Evolutionary conservation across 73 alveolate genomes (phyloP).

Genomic region (Urostyla sp.): DNA sequence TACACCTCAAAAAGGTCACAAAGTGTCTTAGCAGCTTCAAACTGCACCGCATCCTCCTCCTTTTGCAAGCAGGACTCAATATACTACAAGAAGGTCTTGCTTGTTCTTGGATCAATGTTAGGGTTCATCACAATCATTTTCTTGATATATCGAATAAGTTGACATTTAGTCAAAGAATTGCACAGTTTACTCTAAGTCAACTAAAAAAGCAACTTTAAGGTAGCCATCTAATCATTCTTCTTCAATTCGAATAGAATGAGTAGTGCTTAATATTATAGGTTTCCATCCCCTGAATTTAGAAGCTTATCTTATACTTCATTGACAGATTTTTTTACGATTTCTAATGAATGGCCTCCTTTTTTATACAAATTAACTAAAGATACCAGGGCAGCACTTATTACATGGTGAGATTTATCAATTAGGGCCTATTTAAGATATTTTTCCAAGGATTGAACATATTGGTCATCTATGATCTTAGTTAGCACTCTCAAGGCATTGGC

Average conservation of each 20-base stretch:
- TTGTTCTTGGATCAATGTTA: constrained; percentile 70
- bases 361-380: constrained; percentile 75
- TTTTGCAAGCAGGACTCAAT: constrained; percentile 75
- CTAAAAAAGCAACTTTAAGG: constrained; percentile 74
- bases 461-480: constrained; percentile 87
- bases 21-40: constrained; percentile 89
- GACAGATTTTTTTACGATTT: constrained; percentile 86
- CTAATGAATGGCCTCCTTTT: constrained; percentile 75
- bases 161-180: constrained; percentile 82
- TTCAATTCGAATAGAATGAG: constrained; percentile 84
- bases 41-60: constrained; percentile 83
- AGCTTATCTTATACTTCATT: constrained; percentile 85
- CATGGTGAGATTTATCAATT: constrained; percentile 81
- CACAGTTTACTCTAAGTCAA: constrained; percentile 64
- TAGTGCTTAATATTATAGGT: constrained; percentile 86
- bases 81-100: constrained; percentile 58
- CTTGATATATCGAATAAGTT: constrained; percentile 85
- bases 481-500: constrained; percentile 91
- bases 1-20: constrained; percentile 76
- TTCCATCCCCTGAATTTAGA: constrained; percentile 75
- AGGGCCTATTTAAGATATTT: constrained; percentile 86
- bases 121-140: constrained; percentile 67
- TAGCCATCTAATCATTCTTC: constrained; percentile 87
- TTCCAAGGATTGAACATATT: constrained; percentile 80
- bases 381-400: constrained; percentile 85